Conservation (phyloP, 139 green algal genomes). For the Chlamydomonas eustigma region DNA sequence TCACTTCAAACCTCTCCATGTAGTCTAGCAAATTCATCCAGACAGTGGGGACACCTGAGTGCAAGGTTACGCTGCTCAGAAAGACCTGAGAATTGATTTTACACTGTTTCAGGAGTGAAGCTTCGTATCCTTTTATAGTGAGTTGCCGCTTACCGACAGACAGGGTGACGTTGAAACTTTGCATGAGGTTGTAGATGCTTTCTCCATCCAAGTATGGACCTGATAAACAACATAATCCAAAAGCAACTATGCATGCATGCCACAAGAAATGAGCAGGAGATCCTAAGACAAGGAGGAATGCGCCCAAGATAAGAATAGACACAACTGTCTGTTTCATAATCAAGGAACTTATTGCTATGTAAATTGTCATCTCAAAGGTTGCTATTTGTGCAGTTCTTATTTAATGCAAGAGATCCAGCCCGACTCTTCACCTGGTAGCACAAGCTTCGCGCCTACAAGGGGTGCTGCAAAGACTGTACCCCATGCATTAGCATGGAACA, state of each 20-base stretch:
- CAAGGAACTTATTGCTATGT: too few species aligned
- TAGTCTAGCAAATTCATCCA: constrained; percentile 48
- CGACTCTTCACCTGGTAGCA: constrained; percentile 60
- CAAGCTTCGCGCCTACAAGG: constrained; percentile 60
- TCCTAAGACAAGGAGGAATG: too few species aligned
- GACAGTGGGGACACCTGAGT: constrained; percentile 69
- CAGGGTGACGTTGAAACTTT: constrained; percentile 38
- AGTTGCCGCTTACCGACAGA: constrained; percentile 25
- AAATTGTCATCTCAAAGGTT: too few species aligned
- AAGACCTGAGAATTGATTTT: constrained; percentile 4
- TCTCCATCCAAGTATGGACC: constrained; percentile 63
- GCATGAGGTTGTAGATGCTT: constrained; percentile 56
- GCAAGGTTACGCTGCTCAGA: too few species aligned
- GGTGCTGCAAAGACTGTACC: constrained; percentile 59
- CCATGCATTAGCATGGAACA: constrained; percentile 81
- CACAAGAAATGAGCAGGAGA: too few species aligned
- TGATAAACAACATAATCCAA: too few species aligned
- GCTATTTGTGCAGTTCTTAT: too few species aligned
- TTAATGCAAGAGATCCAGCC: too few species aligned
- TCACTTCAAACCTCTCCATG: constrained; percentile 37
- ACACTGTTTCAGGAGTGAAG: neutral
- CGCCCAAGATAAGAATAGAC: too few species aligned
- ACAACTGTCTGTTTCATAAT: too few species aligned
- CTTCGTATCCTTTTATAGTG: neutral
- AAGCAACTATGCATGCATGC: too few species aligned